Percentiles rank a stretch among this genome's conserved stretches.
Evolutionary conservation across 2,329 filamentous ascomycete genomes (phyloP).

Genomic region (Cercospora canescens): DNA sequence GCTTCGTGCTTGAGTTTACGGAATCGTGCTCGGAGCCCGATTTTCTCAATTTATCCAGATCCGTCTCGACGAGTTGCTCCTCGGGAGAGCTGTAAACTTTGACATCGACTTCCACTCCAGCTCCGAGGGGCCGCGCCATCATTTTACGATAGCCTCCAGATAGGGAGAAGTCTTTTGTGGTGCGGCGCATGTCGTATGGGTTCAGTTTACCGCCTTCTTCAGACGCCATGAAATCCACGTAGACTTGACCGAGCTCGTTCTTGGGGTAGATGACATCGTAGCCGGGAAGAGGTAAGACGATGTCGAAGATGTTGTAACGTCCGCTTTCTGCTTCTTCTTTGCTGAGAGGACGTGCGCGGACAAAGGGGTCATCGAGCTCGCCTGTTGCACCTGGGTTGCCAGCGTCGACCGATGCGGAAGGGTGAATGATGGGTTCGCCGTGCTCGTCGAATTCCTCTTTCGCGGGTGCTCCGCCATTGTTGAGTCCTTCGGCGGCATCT

Average conservation of each 20-base stretch:
- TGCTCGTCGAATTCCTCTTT: conserved; percentile 55
- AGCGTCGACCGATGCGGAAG: conserved; percentile 39
- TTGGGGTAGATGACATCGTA: conserved; percentile 84
- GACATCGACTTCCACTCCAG: conserved; percentile 63
- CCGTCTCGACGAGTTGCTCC: conserved; percentile 86
- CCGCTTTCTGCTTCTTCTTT: conserved; percentile 77
- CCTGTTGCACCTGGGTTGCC: conserved; percentile 39
- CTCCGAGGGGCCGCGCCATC: conserved; percentile 65
- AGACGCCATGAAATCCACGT: conserved; percentile 80
- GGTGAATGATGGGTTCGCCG: conserved; percentile 66
- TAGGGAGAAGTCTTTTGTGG: conserved; percentile 83
- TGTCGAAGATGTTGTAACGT: conserved; percentile 77
- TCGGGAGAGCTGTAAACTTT: conserved; percentile 68
- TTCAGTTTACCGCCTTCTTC: conserved; percentile 76
- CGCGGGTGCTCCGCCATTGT: conserved; percentile 35
- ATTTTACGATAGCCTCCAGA: conserved; percentile 87
- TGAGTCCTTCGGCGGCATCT: conserved; percentile 43
- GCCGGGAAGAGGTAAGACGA: conserved; percentile 90
- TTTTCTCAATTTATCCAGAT: conserved; percentile 65
- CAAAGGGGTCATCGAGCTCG: conserved; percentile 58
- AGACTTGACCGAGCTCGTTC: conserved; percentile 82
- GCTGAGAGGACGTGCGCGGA: conserved; percentile 71
- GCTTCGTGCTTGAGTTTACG: conserved; percentile 19
- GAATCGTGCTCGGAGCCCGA: conserved; percentile 22
- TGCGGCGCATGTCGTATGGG: conserved; percentile 82